Conservation (phyloP, 2,329 filamentous ascomycete species). For the Ophidiomyces ophidiicola region DNA sequence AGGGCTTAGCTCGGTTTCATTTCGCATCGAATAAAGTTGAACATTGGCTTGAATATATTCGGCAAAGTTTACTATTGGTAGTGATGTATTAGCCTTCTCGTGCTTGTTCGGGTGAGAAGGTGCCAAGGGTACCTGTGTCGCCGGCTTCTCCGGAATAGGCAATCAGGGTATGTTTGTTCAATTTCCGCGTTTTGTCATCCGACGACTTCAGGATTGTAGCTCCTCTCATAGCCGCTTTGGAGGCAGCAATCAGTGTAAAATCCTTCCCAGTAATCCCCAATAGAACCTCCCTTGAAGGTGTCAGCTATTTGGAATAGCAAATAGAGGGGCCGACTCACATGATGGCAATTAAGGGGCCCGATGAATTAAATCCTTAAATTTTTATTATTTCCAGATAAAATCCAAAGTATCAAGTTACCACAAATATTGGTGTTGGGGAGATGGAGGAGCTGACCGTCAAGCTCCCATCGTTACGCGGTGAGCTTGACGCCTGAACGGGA, state of each 20-base stretch:
- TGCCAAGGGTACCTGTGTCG: constrained; percentile 57
- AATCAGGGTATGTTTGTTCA: constrained; percentile 92
- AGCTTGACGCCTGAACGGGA: constrained; percentile 9
- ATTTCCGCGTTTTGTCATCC: constrained; percentile 87
- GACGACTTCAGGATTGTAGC: constrained; percentile 87
- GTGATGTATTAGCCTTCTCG: background rate
- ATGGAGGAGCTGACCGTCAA: background rate
- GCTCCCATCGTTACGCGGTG: constrained; percentile 8
- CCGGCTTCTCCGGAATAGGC: constrained; percentile 93
- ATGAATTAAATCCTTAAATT: no score
- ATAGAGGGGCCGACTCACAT: constrained; percentile 3
- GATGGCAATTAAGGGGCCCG: background rate
- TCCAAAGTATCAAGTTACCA: no score
- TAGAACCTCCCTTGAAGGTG: constrained; percentile 69
- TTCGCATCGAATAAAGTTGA: constrained; percentile 97
- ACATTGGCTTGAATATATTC: constrained; percentile 99
- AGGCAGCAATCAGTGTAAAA: constrained; percentile 94
- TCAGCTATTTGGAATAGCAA: constrained; percentile 12
- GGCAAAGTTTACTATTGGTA: constrained; percentile 74
- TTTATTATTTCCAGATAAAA: no score
- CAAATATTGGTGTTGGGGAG: no score
- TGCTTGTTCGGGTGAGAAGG: background rate
- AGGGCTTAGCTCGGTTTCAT: constrained; percentile 81
- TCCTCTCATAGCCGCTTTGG: constrained; percentile 96
- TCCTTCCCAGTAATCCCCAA: constrained; percentile 98